Evolutionary conservation across 176 grass and related monocot species (phyloP).

Genomic region (Triticum timopheevii): DNA sequence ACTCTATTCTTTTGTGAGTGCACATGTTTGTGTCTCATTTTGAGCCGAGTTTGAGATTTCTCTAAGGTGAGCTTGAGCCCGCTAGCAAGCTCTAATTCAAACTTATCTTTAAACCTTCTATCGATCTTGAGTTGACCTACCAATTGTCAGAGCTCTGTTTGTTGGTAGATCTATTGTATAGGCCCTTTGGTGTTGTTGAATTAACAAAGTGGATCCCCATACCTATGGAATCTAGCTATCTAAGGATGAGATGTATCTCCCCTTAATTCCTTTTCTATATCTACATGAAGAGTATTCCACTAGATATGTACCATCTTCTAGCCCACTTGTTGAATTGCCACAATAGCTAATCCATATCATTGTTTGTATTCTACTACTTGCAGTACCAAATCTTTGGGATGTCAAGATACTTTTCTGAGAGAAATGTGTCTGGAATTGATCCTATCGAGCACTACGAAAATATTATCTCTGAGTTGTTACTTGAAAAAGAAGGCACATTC

Average conservation of each 20-base stretch:
- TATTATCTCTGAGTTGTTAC: slow-evolving; percentile 11
- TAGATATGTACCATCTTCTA: neutral
- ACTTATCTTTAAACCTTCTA: neutral
- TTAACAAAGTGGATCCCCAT: neutral
- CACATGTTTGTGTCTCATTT: neutral
- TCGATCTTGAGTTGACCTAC: neutral
- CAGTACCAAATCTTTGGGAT: neutral
- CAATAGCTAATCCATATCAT: neutral
- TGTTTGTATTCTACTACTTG: neutral
- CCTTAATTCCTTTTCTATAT: neutral
- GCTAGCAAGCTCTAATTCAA: neutral
- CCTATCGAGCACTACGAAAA: slow-evolving; percentile 8
- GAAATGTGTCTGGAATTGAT: neutral
- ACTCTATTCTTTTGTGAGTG: neutral
- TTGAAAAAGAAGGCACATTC: neutral
- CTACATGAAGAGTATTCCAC: neutral
- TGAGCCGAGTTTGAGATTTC: neutral
- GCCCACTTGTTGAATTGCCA: neutral
- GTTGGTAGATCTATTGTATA: neutral
- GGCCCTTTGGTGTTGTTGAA: neutral
- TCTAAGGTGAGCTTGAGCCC: neutral
- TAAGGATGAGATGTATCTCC: neutral
- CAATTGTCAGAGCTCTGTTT: neutral
- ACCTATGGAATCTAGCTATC: neutral
- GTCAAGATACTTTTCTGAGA: neutral